These are phyloP conservation scores for Sphagnum contortum DNA, from an alignment of 225 moss, liverwort and hornwort genomes.

Conservation along the genomic window DNA sequence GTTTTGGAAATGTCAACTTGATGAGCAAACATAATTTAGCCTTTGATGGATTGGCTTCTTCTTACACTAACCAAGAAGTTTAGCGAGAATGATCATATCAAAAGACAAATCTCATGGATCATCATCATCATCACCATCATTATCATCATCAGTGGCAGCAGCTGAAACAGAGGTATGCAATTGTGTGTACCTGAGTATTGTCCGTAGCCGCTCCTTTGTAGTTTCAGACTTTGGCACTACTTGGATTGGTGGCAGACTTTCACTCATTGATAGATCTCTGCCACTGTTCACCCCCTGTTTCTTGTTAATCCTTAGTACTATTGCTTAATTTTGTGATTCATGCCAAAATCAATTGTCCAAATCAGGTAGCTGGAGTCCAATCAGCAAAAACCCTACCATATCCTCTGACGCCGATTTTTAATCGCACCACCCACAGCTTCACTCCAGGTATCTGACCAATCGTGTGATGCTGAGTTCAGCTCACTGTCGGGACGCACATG, in stretches of 20 bases:
- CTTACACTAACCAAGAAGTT: not conserved
- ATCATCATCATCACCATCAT: not conserved
- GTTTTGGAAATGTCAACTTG: not conserved
- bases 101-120: not conserved
- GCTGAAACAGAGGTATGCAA: no score
- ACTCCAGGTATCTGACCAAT: conserved; percentile 87
- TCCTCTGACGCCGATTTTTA: not conserved
- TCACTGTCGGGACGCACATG: no score
- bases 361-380: not conserved
- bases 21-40: not conserved
- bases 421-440: conserved; percentile 25
- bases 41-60: no score
- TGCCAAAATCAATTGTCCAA: not conserved
- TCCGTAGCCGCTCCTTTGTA: conserved; percentile 75
- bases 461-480: no score
- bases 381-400: conserved; percentile 32
- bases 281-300: conserved; percentile 8
- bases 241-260: conserved; percentile 35
- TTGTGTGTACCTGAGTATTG: conserved; percentile 59
- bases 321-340: not conserved
- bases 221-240: conserved; percentile 72
- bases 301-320: no score
- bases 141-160: no score
- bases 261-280: conserved; percentile 72
- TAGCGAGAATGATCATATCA: not conserved